Base-by-base conservation (phyloP, 495 filamentous ascomycete genomes). In the Immersiella caudata region DNA sequence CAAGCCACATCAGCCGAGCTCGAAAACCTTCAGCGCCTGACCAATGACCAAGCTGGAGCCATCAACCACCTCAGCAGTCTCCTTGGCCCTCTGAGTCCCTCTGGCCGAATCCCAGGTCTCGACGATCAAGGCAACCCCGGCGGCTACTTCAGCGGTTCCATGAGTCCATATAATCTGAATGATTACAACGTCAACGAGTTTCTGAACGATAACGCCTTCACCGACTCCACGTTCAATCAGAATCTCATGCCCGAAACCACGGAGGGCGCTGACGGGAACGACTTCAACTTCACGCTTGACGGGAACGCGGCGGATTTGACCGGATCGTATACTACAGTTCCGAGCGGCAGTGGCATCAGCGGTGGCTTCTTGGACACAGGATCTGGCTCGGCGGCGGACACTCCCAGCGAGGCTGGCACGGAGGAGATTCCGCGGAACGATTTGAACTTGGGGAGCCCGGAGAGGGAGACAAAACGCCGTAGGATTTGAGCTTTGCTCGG, bases 11-110 rank as follows among this genome's bases (percentile, higher is more conserved):
- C 89, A 61, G 84, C 87, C 21, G 88, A 94, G 62, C 87, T 96
- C 16, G 91, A 96, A 54, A 83, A 87, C 51, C 79, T 96, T 2
- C 84, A 89, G 56, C 89, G 87, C 24, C 82, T 95, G 71, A 89
- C 93, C 73, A 82, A 83, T 24, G 86, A 93, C 50, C 92, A 96
- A 70, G 84, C 88, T 59, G 80, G 82, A 36, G 88, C 89, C 22
- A 86, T 97, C 6, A 85, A 91, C 64, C 85, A 90, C 62, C 80
- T 97, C 25, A 85, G 86, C 60, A 85, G 85, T 36, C 74, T 91
- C 0, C 81, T 97, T 24, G 88, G 90, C 33, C 93, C 93, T 1
- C 80, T 96, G 29, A 92, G 88, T 71, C 93, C 93, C 0, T 91
- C 85, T 6, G 93, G 93, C 14, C 82, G 83, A 20, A 95, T 97